These are phyloP conservation scores for Cnidoscolus chayamansa DNA, from an alignment of 441 rosid genomes.

Conservation along the genomic window DNA sequence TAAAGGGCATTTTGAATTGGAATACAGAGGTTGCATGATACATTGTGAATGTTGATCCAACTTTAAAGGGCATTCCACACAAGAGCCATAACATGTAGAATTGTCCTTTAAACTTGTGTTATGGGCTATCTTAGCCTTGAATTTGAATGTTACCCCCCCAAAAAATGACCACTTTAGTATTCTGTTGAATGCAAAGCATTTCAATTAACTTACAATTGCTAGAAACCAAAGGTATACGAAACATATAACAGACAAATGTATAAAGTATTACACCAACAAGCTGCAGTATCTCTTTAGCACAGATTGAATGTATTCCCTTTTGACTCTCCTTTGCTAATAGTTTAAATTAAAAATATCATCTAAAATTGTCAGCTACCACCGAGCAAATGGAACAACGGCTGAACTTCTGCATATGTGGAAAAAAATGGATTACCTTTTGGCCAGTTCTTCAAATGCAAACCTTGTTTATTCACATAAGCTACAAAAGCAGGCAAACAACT, in stretches of 20 bases:
- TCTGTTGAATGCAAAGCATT: neutral
- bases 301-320: neutral
- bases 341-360: neutral
- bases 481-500: constrained; percentile 26
- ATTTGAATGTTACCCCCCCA: too few species aligned
- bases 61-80: too few species aligned
- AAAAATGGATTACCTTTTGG: constrained; percentile 27
- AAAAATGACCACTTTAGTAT: too few species aligned
- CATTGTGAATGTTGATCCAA: too few species aligned
- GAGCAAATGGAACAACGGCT: constrained; percentile 3
- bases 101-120: too few species aligned
- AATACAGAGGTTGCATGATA: too few species aligned
- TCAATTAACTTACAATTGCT: neutral
- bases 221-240: neutral
- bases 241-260: neutral
- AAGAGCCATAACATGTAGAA: too few species aligned
- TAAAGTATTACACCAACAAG: neutral
- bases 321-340: neutral
- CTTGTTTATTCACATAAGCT: constrained; percentile 55
- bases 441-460: constrained; percentile 23
- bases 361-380: neutral
- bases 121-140: too few species aligned
- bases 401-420: neutral
- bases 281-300: neutral
- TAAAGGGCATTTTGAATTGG: neutral